A percentile compares a stretch with the other conserved stretches of the same genome.
These are phyloP conservation scores for Euclidium syriacum DNA, from an alignment of 345 rosid genomes.

Conservation along the genomic window DNA sequence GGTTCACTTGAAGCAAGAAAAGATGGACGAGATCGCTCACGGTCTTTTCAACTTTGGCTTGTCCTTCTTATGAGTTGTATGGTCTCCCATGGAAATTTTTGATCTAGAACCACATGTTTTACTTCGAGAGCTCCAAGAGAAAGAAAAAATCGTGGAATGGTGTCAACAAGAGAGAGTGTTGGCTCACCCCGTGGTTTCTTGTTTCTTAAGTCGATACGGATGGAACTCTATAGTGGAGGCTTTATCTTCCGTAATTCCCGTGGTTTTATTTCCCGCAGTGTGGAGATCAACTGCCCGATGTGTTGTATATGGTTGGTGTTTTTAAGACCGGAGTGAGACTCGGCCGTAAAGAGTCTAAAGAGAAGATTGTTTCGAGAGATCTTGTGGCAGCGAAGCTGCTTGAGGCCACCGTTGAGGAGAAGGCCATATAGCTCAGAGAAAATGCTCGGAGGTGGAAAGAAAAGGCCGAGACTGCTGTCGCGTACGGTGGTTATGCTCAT, in stretches of 20 bases:
- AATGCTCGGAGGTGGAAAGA: slow-evolving; percentile 50
- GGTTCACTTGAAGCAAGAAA: neutral
- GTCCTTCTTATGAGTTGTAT: neutral
- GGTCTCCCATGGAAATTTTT: neutral
- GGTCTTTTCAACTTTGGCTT: neutral
- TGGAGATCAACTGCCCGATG: slow-evolving; percentile 67
- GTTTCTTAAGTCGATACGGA: neutral
- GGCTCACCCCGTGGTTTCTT: neutral
- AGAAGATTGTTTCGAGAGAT: slow-evolving; percentile 40
- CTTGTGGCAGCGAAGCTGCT: slow-evolving; percentile 47
- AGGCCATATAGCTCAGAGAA: slow-evolving; percentile 42
- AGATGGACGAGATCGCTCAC: slow-evolving; percentile 27
- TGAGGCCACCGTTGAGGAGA: slow-evolving; percentile 44
- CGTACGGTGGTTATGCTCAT: slow-evolving; percentile 61
- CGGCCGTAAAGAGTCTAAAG: slow-evolving; percentile 50
- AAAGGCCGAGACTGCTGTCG: slow-evolving; percentile 49
- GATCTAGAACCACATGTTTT: neutral
- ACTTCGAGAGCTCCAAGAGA: neutral
- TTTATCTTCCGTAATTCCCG: slow-evolving; percentile 47
- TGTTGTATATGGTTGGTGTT: slow-evolving; percentile 48
- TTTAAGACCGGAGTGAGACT: too few species aligned
- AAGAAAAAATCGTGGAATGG: slow-evolving; percentile 1
- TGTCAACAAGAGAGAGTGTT: slow-evolving; percentile 2
- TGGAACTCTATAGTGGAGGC: slow-evolving; percentile 47
- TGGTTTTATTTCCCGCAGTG: slow-evolving; percentile 57